Conservation (phyloP, 2,329 filamentous ascomycete genomes). For the Beauveria asiatica region DNA sequence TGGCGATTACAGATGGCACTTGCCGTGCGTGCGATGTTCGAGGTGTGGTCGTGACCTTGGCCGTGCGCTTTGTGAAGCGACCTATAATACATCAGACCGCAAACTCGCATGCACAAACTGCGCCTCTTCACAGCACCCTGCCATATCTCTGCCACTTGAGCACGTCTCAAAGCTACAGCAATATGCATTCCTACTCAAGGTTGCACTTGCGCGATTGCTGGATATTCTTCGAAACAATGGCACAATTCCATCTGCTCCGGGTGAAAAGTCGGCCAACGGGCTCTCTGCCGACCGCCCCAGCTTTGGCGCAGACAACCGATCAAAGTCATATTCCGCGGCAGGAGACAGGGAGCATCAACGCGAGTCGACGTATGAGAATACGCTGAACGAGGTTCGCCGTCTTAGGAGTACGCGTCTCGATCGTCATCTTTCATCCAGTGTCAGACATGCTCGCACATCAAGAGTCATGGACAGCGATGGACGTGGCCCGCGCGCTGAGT, state of each 20-base stretch:
- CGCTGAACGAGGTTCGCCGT: constrained; percentile 87
- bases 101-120: constrained; percentile 66
- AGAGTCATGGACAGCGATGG: constrained; percentile 67
- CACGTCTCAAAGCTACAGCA: constrained; percentile 81
- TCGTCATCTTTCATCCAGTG: constrained; percentile 86
- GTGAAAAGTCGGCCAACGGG: constrained; percentile 51
- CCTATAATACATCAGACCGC: constrained; percentile 59
- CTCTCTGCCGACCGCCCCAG: constrained; percentile 34
- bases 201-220: constrained; percentile 81
- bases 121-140: constrained; percentile 42
- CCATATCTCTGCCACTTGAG: constrained; percentile 49
- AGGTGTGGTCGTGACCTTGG: constrained; percentile 59
- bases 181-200: constrained; percentile 86
- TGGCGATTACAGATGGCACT: constrained; percentile 73
- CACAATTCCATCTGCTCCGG: constrained; percentile 65
- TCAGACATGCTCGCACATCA: constrained; percentile 82
- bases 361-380: constrained; percentile 84
- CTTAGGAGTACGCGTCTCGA: constrained; percentile 89
- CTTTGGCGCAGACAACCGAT: constrained; percentile 58
- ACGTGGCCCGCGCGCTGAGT: constrained; percentile 63
- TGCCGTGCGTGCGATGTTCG: constrained; percentile 70
- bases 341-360: constrained; percentile 47
- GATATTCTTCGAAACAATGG: constrained; percentile 80
- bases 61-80: constrained; percentile 57
- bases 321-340: constrained; percentile 62